phyloP scores from a whole-genome alignment of 139 green algal species.

The Pseudopediastrum boryanum region DNA sequence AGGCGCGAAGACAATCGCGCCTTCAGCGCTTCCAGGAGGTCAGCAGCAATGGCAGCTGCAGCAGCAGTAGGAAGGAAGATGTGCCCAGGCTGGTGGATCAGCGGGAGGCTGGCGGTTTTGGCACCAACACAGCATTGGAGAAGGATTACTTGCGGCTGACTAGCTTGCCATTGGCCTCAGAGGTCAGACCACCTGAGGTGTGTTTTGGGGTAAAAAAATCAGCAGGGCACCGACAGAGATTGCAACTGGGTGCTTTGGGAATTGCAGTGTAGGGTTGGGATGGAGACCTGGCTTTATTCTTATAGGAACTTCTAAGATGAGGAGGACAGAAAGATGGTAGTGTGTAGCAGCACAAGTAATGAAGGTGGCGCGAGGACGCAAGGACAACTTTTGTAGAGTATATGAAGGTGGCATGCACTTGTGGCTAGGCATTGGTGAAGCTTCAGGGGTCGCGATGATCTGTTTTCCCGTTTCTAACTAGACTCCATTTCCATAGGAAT shows the following conservation, averaged over 20 bases:
- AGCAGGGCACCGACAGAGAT: too few relatives aligned
- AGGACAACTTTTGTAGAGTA: neutral
- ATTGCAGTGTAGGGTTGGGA: neutral
- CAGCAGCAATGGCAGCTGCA: neutral
- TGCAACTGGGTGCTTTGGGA: neutral
- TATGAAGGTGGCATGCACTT: too few relatives aligned
- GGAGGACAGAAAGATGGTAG: neutral
- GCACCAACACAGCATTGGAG: constrained; percentile 74
- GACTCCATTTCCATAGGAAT: neutral
- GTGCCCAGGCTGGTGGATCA: too few relatives aligned
- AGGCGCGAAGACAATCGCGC: neutral
- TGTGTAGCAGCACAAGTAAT: neutral
- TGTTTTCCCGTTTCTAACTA: neutral
- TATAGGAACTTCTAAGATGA: neutral
- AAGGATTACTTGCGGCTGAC: constrained; percentile 92
- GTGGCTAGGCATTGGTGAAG: too few relatives aligned
- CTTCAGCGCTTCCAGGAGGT: neutral
- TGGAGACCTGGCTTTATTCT: neutral
- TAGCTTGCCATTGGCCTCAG: constrained; percentile 61
- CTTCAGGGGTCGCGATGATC: neutral
- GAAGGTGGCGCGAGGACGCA: neutral
- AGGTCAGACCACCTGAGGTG: constrained; percentile 69
- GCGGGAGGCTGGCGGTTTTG: constrained; percentile 28
- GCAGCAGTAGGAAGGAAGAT: too few relatives aligned
- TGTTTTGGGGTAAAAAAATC: too few relatives aligned